Evolutionary conservation across 768 basidiomycete species (phyloP).

Genomic region (Tricholoma saponaceum): DNA sequence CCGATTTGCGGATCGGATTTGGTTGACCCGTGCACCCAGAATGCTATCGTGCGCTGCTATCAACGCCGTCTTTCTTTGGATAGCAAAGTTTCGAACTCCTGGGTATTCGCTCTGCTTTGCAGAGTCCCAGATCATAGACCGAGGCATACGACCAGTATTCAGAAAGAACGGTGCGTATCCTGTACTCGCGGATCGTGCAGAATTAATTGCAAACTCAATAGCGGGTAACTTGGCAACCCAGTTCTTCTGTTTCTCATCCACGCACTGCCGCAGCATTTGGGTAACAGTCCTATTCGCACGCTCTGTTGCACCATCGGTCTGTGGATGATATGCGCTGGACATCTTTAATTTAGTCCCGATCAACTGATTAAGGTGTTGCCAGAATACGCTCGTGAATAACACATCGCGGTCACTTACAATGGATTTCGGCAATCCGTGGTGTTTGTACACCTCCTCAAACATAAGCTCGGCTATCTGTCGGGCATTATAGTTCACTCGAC

Average conservation of each 20-base stretch:
- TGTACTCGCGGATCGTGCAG: conserved; percentile 26
- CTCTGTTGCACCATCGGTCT: conserved; percentile 27
- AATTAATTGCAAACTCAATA: too few species aligned
- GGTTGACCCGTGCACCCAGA: conserved; percentile 23
- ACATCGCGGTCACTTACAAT: conserved; percentile 21
- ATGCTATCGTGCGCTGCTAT: too few species aligned
- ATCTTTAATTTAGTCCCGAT: too few species aligned
- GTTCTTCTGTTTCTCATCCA: conserved; percentile 18
- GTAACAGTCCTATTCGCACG: conserved; percentile 25
- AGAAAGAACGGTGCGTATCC: too few species aligned
- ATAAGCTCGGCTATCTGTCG: too few species aligned
- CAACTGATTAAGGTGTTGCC: conserved; percentile 12
- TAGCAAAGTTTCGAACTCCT: conserved; percentile 21
- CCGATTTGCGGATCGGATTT: too few species aligned
- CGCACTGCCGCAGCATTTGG: too few species aligned
- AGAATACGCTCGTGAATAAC: conserved; percentile 10
- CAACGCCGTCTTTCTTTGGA: conserved; percentile 16
- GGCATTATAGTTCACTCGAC: too few species aligned
- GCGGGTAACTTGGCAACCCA: conserved; percentile 26
- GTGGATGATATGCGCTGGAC: too few species aligned
- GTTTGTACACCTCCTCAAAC: conserved; percentile 19
- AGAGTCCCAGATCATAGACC: conserved; percentile 15
- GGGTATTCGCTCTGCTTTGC: conserved; percentile 8
- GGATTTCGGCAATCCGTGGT: conserved; percentile 27
- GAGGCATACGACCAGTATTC: conserved; percentile 16